Base-by-base conservation (phyloP, 148 eudicot species). In the Selenicereus undatus region DNA sequence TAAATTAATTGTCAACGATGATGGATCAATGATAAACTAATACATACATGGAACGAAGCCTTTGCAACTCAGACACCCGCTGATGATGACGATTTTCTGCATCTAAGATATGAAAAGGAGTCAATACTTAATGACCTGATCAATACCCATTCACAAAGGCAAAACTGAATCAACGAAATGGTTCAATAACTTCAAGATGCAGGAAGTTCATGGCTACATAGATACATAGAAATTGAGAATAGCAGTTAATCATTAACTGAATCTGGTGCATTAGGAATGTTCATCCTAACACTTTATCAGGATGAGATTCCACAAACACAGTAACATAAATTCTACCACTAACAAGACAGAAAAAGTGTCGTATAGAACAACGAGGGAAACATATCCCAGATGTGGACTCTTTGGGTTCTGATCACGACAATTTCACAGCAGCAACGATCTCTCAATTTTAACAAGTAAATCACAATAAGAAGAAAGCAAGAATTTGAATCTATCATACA, bases 21-120 rank as follows among this genome's bases (percentile, higher is more conserved):
- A 75, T 45, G 21, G 36, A 73, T 65, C 8, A 52, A 69, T 26
- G 30, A 14, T 29, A 79, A 72, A 72, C 43, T 30, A 68, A 43
- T 13, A 84, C 98, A 78, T 95, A 96, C 99, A 96, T 91, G 62
- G 98, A 96, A 48, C 99, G 97, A 84, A 96, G 93, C 82, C 98
- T 86, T 88, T 96, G 98, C 91, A 96, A 86, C 86, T 96, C 99
- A 86, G 98, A 92, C 76, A 93, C 93, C 30, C 98, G 97, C 76
- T 92, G 98, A 88, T 92, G 97, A 85, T 96, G 97, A 73, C 88
- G 79, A 80, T 86, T 87, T 85, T 86, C 87, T 48, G 82, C 51
- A 84, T 87, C 88, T 84, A 86, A 45, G 35, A 73, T 71, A 82
- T 30, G 70, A 35, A 45, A 73, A 78, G 71, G 4, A 64, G 2